Percentiles rank a stretch among this genome's conserved stretches.
Evolutionary conservation across 371 early-diverging fungal species (phyloP).

Genomic region (Synchytrium microbalum): DNA sequence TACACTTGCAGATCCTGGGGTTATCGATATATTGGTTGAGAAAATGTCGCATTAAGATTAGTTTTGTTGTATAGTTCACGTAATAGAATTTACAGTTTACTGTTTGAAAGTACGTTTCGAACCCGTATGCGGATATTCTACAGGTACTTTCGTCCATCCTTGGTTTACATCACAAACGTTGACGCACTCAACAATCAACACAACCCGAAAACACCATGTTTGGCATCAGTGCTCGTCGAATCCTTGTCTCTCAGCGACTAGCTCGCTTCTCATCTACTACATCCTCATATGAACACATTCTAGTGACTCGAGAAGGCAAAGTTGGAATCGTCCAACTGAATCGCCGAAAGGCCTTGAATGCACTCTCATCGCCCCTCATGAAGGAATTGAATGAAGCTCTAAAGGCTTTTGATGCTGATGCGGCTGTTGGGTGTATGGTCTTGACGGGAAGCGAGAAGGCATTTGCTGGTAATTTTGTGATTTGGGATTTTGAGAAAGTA

Average conservation of each 20-base stretch:
- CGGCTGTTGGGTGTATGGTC: slow-evolving; percentile 81
- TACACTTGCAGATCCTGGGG: slow-evolving; percentile 80
- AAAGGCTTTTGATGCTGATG: slow-evolving; percentile 65
- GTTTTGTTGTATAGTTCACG: too few species aligned
- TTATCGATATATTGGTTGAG: slow-evolving; percentile 41
- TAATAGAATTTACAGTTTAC: too few species aligned
- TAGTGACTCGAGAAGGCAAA: slow-evolving; percentile 51
- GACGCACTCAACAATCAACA: too few species aligned
- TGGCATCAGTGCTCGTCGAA: too few species aligned
- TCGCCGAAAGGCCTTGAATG: slow-evolving; percentile 95
- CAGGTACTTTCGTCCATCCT: too few species aligned
- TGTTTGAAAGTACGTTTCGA: too few species aligned
- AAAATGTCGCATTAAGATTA: slow-evolving; percentile 14
- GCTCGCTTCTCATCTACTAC: too few species aligned
- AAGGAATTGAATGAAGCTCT: slow-evolving; percentile 87
- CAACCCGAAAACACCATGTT: too few species aligned
- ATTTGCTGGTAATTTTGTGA: slow-evolving; percentile 59
- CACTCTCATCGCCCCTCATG: slow-evolving; percentile 87
- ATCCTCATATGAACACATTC: too few species aligned
- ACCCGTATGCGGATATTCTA: too few species aligned
- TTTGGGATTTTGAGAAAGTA: background rate
- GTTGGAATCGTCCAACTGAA: slow-evolving; percentile 86
- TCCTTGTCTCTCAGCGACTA: too few species aligned
- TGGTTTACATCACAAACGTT: too few species aligned
- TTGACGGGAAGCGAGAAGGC: slow-evolving; percentile 93